Evolutionary conservation across 768 basidiomycete species (phyloP).

Genomic region (Auricularia auricula-judae): DNA sequence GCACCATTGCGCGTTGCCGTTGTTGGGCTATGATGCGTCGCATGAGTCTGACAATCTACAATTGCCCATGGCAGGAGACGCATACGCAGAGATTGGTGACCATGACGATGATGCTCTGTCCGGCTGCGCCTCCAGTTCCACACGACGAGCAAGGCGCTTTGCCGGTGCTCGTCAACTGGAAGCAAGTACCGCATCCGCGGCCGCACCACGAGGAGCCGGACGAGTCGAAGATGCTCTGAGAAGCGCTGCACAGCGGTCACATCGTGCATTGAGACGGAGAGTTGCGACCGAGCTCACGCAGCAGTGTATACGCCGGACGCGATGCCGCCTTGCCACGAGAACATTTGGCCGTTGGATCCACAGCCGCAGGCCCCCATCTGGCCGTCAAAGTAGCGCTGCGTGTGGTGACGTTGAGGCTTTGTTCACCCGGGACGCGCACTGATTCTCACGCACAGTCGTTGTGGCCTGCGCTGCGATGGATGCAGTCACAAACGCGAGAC

Average conservation of each 20-base stretch:
- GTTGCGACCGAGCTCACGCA: background rate
- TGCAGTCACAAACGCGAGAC: background rate
- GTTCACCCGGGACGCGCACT: background rate
- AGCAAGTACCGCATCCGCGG: constrained; percentile 1
- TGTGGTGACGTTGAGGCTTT: background rate
- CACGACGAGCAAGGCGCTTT: background rate
- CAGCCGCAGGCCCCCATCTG: background rate
- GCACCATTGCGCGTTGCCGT: constrained; percentile 3
- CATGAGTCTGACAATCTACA: background rate
- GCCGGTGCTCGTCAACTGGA: background rate
- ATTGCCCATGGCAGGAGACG: background rate
- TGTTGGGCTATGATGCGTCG: background rate
- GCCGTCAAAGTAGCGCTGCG: constrained; percentile 2
- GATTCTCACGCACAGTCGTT: background rate
- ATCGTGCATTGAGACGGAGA: background rate
- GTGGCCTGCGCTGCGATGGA: constrained; percentile 1
- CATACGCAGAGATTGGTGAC: background rate
- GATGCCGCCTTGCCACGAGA: background rate
- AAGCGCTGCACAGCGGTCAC: background rate
- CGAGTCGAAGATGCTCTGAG: constrained; percentile 1
- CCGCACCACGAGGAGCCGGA: constrained; percentile 1
- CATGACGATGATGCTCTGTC: constrained; percentile 2
- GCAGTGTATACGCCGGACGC: constrained; percentile 1
- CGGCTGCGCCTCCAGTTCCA: background rate
- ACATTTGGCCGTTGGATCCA: background rate